Base-by-base conservation (phyloP, 352 stramenopile genomes). In the Thalassiosira exigua region DNA sequence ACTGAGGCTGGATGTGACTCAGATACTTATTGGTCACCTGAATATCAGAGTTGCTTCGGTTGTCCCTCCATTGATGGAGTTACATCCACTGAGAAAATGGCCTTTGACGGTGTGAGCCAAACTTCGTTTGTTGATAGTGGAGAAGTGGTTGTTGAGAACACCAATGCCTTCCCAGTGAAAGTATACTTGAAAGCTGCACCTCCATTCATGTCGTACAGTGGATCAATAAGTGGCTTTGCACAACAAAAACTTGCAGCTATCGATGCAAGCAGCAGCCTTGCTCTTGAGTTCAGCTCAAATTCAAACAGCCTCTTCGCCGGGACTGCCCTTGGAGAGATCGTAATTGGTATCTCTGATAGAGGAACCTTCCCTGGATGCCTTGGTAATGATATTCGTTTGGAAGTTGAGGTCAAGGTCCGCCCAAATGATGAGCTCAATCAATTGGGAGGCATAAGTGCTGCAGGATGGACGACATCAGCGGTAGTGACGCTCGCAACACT, bases 381-480 rank as follows among this genome's bases (percentile, higher is more conserved):
- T 14, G 74, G 67, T 3, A 19, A 44, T 1, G 68, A 82, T 33
- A n/a, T 56, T 4, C 44, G n/a, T 11, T 79, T 79, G 54, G 66
- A 74, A 5, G 32, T 81, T 11, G 46, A 33, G 2, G 26, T 61
- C 27, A 33, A 41, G n/a, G 36, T 77, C 12, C 52, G 39, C 12
- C 39, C 42, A 3, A 21, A 44, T 39, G 7, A 39, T 24, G 12
- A 84, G 42, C 30, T 71, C 4, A 78, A 75, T 41, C 59, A 82
- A 27, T 21, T 82, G 0, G 78, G 73, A 4, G 26, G 22, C 1
- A 84, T 89, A 32, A 52, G 69, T 39, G 42, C 52, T 32, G 61
- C 80, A 26, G 83, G 83, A 1, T 85, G 77, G 17, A 64, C 62
- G 3, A 26, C 84, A 3, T 65, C 75, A 19, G 52, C 29, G 4